Percentiles rank a stretch among this genome's conserved stretches.
These are phyloP conservation scores for Gymnopilus junonius DNA, from an alignment of 768 basidiomycete genomes.

Conservation along the genomic window DNA sequence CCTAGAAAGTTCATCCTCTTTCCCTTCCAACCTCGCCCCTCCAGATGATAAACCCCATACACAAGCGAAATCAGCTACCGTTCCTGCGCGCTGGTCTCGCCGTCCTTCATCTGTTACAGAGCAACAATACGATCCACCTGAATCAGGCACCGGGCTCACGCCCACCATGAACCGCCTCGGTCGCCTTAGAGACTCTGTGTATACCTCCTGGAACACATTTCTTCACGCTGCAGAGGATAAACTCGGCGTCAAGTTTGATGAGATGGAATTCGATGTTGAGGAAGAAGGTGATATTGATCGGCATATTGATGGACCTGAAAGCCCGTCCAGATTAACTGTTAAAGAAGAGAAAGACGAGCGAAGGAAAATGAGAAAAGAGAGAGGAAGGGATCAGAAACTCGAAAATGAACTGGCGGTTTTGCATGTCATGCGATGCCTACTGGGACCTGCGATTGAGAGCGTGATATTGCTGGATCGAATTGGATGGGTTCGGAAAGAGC, in stretches of 20 bases:
- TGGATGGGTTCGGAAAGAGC: constrained; percentile 47
- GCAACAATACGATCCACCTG: background rate
- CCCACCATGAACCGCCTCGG: constrained; percentile 53
- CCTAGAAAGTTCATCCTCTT: constrained; percentile 13
- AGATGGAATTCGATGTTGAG: constrained; percentile 1
- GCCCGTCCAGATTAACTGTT: background rate
- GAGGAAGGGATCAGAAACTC: constrained; percentile 1
- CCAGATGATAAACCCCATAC: background rate
- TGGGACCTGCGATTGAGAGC: constrained; percentile 72
- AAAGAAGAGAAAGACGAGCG: background rate
- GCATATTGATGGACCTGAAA: background rate
- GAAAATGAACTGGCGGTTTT: constrained; percentile 50
- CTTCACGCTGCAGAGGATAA: constrained; percentile 31
- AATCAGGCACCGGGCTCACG: constrained; percentile 40
- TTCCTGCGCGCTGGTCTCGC: constrained; percentile 28
- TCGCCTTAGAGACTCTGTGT: constrained; percentile 52
- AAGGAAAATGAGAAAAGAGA: background rate
- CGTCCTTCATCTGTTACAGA: constrained; percentile 5
- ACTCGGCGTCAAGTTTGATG: constrained; percentile 27
- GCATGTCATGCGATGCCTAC: constrained; percentile 67
- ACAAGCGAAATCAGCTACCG: constrained; percentile 20
- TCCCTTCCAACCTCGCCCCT: too few species aligned
- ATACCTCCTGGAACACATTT: constrained; percentile 55
- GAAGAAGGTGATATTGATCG: background rate
- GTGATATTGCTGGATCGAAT: constrained; percentile 66